These are phyloP conservation scores for Verticillium isaacii DNA, from an alignment of 2,329 filamentous ascomycete species.

Conservation along the genomic window DNA sequence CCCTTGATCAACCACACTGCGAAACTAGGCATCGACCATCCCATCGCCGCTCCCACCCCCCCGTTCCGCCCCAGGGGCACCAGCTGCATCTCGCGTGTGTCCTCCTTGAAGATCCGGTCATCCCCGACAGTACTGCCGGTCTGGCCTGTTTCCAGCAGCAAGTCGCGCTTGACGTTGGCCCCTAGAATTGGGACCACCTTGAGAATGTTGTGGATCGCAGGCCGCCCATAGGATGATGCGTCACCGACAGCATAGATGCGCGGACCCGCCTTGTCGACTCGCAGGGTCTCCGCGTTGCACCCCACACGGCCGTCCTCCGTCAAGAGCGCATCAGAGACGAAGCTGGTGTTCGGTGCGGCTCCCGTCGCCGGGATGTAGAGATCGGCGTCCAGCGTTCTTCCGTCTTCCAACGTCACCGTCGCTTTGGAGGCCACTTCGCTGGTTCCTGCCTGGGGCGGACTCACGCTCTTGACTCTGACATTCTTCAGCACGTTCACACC, in stretches of 20 bases:
- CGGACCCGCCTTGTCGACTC: constrained; percentile 23
- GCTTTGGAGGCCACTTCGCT: constrained; percentile 19
- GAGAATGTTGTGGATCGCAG: constrained; percentile 36
- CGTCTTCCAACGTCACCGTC: constrained; percentile 32
- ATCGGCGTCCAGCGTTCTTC: constrained; percentile 32
- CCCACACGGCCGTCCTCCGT: constrained; percentile 29
- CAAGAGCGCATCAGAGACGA: constrained; percentile 25
- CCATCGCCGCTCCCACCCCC: constrained; percentile 39
- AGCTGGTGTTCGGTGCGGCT: constrained; percentile 33
- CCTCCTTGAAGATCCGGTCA: constrained; percentile 33
- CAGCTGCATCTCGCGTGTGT: constrained; percentile 38
- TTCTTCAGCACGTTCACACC: constrained; percentile 43
- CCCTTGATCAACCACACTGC: constrained; percentile 45
- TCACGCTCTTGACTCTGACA: constrained; percentile 26
- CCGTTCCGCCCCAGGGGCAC: constrained; percentile 40
- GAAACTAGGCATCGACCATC: constrained; percentile 36
- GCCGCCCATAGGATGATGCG: constrained; percentile 30
- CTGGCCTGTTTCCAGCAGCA: constrained; percentile 29
- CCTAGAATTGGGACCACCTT: constrained; percentile 35
- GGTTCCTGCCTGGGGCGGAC: constrained; percentile 22
- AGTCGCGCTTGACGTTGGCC: constrained; percentile 43
- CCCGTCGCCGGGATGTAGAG: constrained; percentile 44
- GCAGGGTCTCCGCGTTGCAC: constrained; percentile 29
- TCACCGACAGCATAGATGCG: constrained; percentile 44
- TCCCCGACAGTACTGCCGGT: constrained; percentile 10